A percentile compares a stretch with the other conserved stretches of the same genome.
Conservation (phyloP, 768 basidiomycete species). For the Mycena belliarum region DNA sequence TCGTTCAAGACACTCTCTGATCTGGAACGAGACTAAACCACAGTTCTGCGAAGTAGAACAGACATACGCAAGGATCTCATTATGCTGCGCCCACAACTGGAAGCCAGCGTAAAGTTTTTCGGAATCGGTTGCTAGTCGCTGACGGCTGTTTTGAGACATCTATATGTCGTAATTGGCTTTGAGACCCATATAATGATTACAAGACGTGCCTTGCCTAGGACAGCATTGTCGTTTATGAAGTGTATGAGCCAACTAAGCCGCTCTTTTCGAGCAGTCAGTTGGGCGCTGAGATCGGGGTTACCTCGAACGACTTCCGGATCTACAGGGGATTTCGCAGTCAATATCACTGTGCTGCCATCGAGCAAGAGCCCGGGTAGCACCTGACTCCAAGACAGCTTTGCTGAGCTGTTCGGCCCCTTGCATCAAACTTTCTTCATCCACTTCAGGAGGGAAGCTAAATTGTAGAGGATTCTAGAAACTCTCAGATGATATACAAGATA, state of each 20-base stretch:
- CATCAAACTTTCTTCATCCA: conserved; percentile 81
- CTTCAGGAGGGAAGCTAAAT: conserved; percentile 78
- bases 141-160: conserved; percentile 81
- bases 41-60: neutral
- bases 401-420: conserved; percentile 78
- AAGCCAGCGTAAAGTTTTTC: conserved; percentile 84
- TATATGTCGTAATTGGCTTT: conserved; percentile 29
- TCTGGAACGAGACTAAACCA: neutral
- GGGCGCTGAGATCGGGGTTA: conserved; percentile 79
- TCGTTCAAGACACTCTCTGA: conserved; percentile 69
- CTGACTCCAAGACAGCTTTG: conserved; percentile 67
- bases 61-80: conserved; percentile 63
- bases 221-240: conserved; percentile 87
- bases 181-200: neutral
- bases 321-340: conserved; percentile 25
- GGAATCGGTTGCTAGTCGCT: conserved; percentile 76
- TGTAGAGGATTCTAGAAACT: conserved; percentile 66
- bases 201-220: conserved; percentile 64
- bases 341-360: neutral
- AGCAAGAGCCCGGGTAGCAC: conserved; percentile 36
- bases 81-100: conserved; percentile 79
- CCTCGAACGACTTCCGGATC: conserved; percentile 68
- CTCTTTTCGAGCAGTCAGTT: conserved; percentile 73
- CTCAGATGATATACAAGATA: neutral
- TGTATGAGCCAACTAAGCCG: conserved; percentile 82